Conservation (phyloP, 2,329 filamentous ascomycete genomes). For the Aspergillus tubingensis region DNA sequence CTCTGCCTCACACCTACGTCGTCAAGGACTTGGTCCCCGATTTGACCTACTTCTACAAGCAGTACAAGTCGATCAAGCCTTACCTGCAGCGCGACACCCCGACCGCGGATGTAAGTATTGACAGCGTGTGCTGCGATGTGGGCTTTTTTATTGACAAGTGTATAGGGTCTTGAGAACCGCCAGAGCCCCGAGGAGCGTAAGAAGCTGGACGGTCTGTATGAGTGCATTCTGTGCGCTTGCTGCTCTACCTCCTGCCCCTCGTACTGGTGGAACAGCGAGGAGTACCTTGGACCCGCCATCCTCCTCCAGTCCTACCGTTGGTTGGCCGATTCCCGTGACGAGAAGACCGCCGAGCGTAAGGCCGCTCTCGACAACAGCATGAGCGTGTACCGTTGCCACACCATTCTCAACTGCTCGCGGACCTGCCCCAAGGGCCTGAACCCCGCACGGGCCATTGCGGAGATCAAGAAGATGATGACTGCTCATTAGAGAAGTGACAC, state of each 20-base stretch:
- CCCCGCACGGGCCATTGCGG: slow-evolving; percentile 89
- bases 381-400: slow-evolving; percentile 98
- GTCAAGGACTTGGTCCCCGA: slow-evolving; percentile 99
- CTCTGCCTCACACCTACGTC: slow-evolving; percentile 96
- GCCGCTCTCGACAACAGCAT: slow-evolving; percentile 95
- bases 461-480: slow-evolving; percentile 98
- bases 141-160: slow-evolving; percentile 4
- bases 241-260: slow-evolving; percentile 99
- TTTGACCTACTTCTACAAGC: slow-evolving; percentile 98
- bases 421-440: slow-evolving; percentile 99
- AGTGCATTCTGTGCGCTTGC: slow-evolving; percentile 99
- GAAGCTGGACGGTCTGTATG: slow-evolving; percentile 97
- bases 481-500: slow-evolving; percentile 24
- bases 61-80: slow-evolving; percentile 99
- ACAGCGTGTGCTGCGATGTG: background rate
- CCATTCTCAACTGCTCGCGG: slow-evolving; percentile 96
- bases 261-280: slow-evolving; percentile 99
- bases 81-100: slow-evolving; percentile 91
- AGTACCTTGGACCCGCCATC: slow-evolving; percentile 96
- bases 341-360: slow-evolving; percentile 85
- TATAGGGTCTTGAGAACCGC: slow-evolving; percentile 83
- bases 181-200: slow-evolving; percentile 89
- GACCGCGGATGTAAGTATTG: slow-evolving; percentile 70
- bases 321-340: slow-evolving; percentile 92
- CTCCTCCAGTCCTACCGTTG: slow-evolving; percentile 97